Evolutionary conservation across 106 monocot genomes (phyloP).

Genomic region (Allium cepa): DNA sequence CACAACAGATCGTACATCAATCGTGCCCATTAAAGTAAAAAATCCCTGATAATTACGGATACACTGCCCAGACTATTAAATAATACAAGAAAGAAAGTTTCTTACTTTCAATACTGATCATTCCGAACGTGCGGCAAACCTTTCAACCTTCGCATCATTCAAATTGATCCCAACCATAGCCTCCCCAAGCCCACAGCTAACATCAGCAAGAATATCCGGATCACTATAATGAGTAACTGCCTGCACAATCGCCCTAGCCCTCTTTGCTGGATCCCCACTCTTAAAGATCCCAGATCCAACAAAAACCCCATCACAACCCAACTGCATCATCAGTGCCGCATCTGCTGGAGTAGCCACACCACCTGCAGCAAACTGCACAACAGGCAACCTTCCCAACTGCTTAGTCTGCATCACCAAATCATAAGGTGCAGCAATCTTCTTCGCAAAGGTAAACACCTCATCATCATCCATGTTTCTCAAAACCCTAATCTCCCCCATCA

Average conservation of each 20-base stretch:
- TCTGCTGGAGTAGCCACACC: constrained; percentile 41
- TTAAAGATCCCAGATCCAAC: constrained; percentile 46
- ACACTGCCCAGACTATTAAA: too few relatives aligned
- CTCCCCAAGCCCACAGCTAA: constrained; percentile 37
- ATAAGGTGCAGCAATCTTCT: constrained; percentile 37
- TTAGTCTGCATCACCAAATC: constrained; percentile 42
- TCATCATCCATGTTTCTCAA: constrained; percentile 31
- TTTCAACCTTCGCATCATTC: constrained; percentile 41
- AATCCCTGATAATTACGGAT: too few relatives aligned
- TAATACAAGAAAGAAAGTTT: too few relatives aligned
- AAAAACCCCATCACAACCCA: constrained; percentile 47
- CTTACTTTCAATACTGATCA: neutral
- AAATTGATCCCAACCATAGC: constrained; percentile 52
- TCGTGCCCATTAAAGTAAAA: too few relatives aligned
- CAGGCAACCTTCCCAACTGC: constrained; percentile 34
- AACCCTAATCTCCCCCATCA: constrained; percentile 15
- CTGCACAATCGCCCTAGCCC: constrained; percentile 40
- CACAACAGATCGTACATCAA: too few relatives aligned
- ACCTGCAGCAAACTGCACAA: constrained; percentile 37
- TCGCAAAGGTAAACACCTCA: constrained; percentile 39
- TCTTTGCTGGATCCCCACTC: constrained; percentile 34
- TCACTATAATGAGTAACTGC: constrained; percentile 42
- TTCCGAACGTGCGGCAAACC: constrained; percentile 44
- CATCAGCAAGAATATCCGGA: constrained; percentile 37
- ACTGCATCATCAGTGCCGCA: constrained; percentile 52